Conservation (phyloP, 2,329 filamentous ascomycete species). For the Basipetospora chlamydospora region DNA sequence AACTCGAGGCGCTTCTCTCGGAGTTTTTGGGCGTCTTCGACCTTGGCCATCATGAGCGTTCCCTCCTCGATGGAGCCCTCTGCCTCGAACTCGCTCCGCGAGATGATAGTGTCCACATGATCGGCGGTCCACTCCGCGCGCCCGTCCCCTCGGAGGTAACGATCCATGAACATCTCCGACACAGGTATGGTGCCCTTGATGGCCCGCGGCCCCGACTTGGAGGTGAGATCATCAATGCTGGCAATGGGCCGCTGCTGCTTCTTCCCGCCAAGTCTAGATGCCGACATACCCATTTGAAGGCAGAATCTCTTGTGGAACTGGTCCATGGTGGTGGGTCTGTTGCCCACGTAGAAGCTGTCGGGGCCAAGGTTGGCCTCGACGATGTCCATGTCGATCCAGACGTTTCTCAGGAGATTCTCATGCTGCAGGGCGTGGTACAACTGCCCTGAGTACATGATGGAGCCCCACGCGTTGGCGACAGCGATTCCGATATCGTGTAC, state of each 20-base stretch:
- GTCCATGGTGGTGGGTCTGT: constrained; percentile 14
- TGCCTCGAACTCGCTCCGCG: constrained; percentile 14
- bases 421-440: constrained; percentile 24
- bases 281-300: constrained; percentile 23
- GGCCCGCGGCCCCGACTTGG: neutral
- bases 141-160: constrained; percentile 14
- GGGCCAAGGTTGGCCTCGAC: constrained; percentile 14
- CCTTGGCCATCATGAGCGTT: constrained; percentile 7
- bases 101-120: constrained; percentile 20
- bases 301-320: constrained; percentile 22
- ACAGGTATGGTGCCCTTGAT: constrained; percentile 16
- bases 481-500: constrained; percentile 18
- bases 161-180: constrained; percentile 20
- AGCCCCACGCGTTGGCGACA: constrained; percentile 23
- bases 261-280: constrained; percentile 16
- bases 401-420: constrained; percentile 13
- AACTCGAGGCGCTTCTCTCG: constrained; percentile 5
- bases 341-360: constrained; percentile 21
- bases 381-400: constrained; percentile 27
- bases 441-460: constrained; percentile 21
- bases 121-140: constrained; percentile 17
- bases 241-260: neutral
- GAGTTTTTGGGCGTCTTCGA: constrained; percentile 10
- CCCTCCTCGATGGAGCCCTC: constrained; percentile 10
- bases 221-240: neutral